Evolutionary conservation across 805 yeast genomes (phyloP), one percentile per base, ranked within the genome.

Genomic region (Saccharomycopsis olivae): DNA sequence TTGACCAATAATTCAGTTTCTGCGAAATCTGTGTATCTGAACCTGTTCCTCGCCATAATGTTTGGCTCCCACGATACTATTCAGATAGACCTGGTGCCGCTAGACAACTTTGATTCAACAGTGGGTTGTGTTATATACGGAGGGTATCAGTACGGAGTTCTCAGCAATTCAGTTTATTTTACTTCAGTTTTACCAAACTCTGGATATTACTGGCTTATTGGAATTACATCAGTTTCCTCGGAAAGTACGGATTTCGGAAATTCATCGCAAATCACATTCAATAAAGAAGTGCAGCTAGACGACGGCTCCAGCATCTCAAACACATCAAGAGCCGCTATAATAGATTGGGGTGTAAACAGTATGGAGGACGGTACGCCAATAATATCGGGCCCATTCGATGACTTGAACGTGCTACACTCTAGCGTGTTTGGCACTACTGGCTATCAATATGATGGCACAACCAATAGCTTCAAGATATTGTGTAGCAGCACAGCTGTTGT

Each of bases 161-260:
- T 41, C 24, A 39, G 20, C 16, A 32, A 33, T 19, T 17, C 30
- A n/a, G 36, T 41, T 21, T 41, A 38, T 27, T 41, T 41, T 31
- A 41, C 46, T 16, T 13, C 34, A 10, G 42, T 25, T 9, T 41
- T 41, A 17, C 19, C 16, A 18, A 41, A 31, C 31, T 29, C 33
- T n/a, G 33, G 39, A n/a, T 38, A 38, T 27, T 38, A 28, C 16
- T 41, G 46, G 46, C 41, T 41, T 11, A 29, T 38, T 13, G 46
- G 46, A 6, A 34, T 41, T 6, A 23, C 44, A 5, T 13, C 35
- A 5, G 41, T 40, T 9, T 10, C 34, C 10, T 5, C 13, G 13
- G 16, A 19, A 4, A n/a, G 17, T 13, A 24, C 25, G 15, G 6
- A 15, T 13, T 28, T 28, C n/a, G 31, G n/a, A 10, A 11, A 15